These are phyloP conservation scores for Venturiaceae sp. DNA, from an alignment of 2,329 filamentous ascomycete species.

Conservation along the genomic window DNA sequence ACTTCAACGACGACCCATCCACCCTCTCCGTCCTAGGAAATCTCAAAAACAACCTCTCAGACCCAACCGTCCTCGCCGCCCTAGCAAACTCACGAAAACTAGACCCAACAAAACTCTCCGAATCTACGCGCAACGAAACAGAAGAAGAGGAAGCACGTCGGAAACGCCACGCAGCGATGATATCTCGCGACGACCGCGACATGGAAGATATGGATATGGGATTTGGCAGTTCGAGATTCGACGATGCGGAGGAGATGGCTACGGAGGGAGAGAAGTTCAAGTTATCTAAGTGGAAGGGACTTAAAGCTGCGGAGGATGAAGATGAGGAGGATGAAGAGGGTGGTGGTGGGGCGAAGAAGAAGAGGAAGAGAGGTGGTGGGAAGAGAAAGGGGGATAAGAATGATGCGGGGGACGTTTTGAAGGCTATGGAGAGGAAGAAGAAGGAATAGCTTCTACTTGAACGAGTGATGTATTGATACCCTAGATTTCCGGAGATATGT, in stretches of 20 bases:
- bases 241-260: constrained; percentile 79
- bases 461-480: neutral
- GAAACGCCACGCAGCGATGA: constrained; percentile 53
- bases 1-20: constrained; percentile 21
- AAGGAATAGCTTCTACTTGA: neutral
- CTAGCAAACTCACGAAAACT: constrained; percentile 63
- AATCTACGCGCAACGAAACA: constrained; percentile 20
- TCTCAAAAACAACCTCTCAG: constrained; percentile 36
- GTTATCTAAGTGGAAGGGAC: constrained; percentile 52
- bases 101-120: constrained; percentile 33
- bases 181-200: constrained; percentile 65
- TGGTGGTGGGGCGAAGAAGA: constrained; percentile 30
- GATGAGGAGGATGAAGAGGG: constrained; percentile 42
- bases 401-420: constrained; percentile 69
- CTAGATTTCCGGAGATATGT: too few relatives aligned
- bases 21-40: constrained; percentile 13
- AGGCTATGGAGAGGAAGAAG: constrained; percentile 59
- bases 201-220: constrained; percentile 89
- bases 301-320: constrained; percentile 43
- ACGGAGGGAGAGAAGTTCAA: constrained; percentile 49
- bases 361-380: constrained; percentile 62
- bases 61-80: constrained; percentile 72
- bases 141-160: constrained; percentile 56
- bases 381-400: constrained; percentile 74
- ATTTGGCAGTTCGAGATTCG: constrained; percentile 79